Base-by-base conservation (phyloP, 2,329 filamentous ascomycete species). In the Pseudogymnoascus sp. region DNA sequence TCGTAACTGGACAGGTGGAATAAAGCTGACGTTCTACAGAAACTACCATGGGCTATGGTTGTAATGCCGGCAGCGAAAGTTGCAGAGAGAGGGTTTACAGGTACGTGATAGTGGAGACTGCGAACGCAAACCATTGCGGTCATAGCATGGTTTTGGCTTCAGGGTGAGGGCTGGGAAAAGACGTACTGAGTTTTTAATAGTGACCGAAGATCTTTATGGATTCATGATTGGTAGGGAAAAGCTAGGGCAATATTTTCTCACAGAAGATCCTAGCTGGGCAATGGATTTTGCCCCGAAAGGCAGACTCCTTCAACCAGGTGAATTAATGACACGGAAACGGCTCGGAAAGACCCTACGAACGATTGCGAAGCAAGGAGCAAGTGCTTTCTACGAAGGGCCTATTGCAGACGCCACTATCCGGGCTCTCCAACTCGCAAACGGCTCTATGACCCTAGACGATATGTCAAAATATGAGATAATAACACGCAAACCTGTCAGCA, bases 61-160 rank as follows among this genome's bases (percentile, higher is more conserved):
- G 81, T 96, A 61, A 78, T 83, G 67, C 91, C 91, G 0, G 87
- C 92, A 1, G 86, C 92, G 54, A 77, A 82, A 16, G 78, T 92
- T 2, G 92, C 94, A 1, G 79, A 86, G 3, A 68, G 89, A 61
- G 91, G 91, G 0, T 95, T 95, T 73, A 59, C 64, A 60, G 69
- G 70, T 71, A 66, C 6, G 61, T 62, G n/a, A n/a, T n/a, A 28
- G 22, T 33, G 5, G 8, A 12, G 37, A 18, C n/a, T 25, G 7
- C 20, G 6, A 39, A 20, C 12, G 4, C n/a, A 54, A 18, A 16
- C 9, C 22, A 25, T 12, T 4, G 7, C 5, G 11, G 25, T 3
- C n/a, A 28, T 25, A 43, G 6, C 39, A 58, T 57, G n/a, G 33
- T 25, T 20, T 39, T 38, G 38, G 18, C 16, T 28, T 22, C 16